Evolutionary conservation across 1,139 yeast genomes (phyloP).

Genomic region (Kurtzmaniella quercitrusa): DNA sequence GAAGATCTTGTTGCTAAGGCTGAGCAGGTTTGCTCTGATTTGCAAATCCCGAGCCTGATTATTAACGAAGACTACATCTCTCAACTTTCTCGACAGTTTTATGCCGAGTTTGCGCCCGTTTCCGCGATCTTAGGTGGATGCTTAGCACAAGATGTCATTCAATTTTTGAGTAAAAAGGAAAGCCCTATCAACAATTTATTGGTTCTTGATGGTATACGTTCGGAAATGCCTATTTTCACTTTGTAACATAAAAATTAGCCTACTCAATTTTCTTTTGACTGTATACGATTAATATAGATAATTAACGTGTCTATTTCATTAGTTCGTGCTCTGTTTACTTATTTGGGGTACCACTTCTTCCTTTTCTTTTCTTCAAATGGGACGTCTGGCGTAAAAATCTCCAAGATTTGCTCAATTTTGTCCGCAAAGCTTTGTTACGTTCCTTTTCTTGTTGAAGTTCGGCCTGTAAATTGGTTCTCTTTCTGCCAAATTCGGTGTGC

Average conservation of each 20-base stretch:
- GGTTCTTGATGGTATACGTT: conserved; percentile 65
- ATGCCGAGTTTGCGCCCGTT: conserved; percentile 75
- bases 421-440: conserved; percentile 22
- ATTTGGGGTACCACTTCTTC: conserved; percentile 37
- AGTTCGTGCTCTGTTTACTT: background rate
- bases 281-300: background rate
- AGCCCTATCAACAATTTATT: conserved; percentile 80
- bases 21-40: conserved; percentile 19
- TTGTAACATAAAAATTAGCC: conserved; percentile 30
- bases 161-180: conserved; percentile 70
- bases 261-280: no score
- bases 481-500: conserved; percentile 18
- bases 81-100: conserved; percentile 46
- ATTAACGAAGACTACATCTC: conserved; percentile 35
- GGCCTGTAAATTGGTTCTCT: conserved; percentile 20
- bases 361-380: conserved; percentile 42
- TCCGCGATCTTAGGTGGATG: conserved; percentile 91
- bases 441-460: conserved; percentile 21
- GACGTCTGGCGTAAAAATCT: conserved; percentile 38
- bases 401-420: conserved; percentile 32
- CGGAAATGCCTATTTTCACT: conserved; percentile 74
- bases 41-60: conserved; percentile 37
- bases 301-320: background rate
- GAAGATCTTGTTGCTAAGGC: conserved; percentile 26
- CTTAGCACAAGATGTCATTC: conserved; percentile 86